Evolutionary conservation across 306 rosid genomes (phyloP), one percentile per base, ranked within the genome.

Genomic region (Acacia melanoxylon): DNA sequence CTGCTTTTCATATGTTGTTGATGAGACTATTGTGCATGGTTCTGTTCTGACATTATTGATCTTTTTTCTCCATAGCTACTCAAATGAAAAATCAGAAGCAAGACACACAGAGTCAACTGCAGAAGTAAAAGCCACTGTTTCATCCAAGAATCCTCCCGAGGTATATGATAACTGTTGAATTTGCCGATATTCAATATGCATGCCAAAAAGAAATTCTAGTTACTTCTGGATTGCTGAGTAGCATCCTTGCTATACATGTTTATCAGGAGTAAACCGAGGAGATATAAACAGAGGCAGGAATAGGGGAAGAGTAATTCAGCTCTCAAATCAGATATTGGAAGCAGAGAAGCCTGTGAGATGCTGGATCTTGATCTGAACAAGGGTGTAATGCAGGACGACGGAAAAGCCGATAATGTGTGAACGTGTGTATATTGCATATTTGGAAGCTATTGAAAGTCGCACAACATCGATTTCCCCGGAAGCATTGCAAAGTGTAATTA

Each of bases 61-160:
- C 72, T 85, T 63, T 83, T 75, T 88, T 61, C 77, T 68, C 51
- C 42, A 74, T 24, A 95, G 99, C 44, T 95, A 93, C 88, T 92
- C 98, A 40, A 95, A 95, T 81, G 99, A 92, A 84, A 95, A 92
- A 75, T 91, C 96, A 56, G 97, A 93, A 84, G 91, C 92, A 72
- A 93, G 96, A 80, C 86, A 83, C 71, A 80, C 88, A 11, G 93
- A 91, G 59, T 85, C 68, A 52, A 86, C 89, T 20, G 27, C 74
- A 52, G 98, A 91, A 76, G 86, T 73, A 67, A 84, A 66, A 78
- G 84, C 88, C 78, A 78, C 76, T 82, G 76, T 87, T 72, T 67
- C 85, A 46, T 75, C 83, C 54, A 45, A 40, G 76, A 71, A 71
- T 74, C 68, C 81, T 44, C 63, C 85, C 8, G 89, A 88, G 94